Percentiles rank a stretch among this genome's conserved stretches.
phyloP scores from a whole-genome alignment of 2,329 filamentous ascomycete species.

The Cercospora nicotianae region DNA sequence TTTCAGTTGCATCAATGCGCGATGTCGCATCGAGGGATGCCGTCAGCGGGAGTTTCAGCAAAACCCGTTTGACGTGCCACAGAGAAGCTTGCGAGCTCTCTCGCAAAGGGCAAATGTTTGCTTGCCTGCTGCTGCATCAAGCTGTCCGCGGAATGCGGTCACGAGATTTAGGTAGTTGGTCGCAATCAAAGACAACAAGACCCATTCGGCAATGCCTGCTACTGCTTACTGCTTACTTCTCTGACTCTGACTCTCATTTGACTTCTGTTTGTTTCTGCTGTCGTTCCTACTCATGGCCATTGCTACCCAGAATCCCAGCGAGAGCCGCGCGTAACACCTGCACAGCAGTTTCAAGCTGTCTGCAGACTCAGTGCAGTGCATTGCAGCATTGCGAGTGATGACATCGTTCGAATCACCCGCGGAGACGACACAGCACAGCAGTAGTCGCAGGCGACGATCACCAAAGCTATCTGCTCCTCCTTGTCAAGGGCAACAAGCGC shows the following conservation, averaged over 20 bases:
- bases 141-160: not conserved
- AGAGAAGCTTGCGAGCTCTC: not conserved
- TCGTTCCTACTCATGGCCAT: not conserved
- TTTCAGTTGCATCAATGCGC: not conserved
- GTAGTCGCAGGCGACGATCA: not conserved
- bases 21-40: not conserved
- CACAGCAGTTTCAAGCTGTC: not conserved
- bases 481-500: not conserved
- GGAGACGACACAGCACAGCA: not conserved
- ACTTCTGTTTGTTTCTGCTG: constrained; percentile 1
- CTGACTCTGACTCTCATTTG: not conserved
- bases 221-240: not conserved
- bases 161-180: not conserved
- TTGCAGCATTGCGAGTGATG: not conserved
- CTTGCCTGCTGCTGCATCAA: not conserved
- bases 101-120: too few species aligned
- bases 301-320: not conserved
- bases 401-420: constrained; percentile 2
- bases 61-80: not conserved
- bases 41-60: constrained; percentile 3
- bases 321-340: not conserved
- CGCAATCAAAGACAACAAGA: not conserved
- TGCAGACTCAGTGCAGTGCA: not conserved
- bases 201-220: not conserved
- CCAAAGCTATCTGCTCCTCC: not conserved